These are phyloP conservation scores for Castanea sativa DNA, from an alignment of 306 rosid genomes.

Conservation along the genomic window DNA sequence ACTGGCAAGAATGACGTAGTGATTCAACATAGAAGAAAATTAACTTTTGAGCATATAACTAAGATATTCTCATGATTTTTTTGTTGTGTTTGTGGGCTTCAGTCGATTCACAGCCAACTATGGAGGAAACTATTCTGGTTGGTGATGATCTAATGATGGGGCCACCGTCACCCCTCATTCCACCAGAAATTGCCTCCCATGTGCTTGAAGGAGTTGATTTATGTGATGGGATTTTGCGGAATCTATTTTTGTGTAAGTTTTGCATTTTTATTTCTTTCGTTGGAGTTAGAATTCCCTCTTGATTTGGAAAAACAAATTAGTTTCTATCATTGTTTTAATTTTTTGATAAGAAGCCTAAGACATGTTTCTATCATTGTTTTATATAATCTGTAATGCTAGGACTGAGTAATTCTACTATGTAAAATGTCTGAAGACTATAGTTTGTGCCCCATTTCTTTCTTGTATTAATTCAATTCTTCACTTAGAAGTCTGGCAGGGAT, in stretches of 20 bases:
- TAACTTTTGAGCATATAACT: not conserved
- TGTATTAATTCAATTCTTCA: not conserved
- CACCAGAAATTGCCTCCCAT: conserved; percentile 89
- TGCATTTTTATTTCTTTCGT: not conserved
- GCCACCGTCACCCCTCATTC: conserved; percentile 89
- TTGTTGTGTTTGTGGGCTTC: conserved; percentile 31
- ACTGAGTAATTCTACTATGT: not conserved
- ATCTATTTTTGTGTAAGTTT: conserved; percentile 78
- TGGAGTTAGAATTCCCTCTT: not conserved
- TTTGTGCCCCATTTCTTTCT: not conserved
- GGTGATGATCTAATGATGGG: conserved; percentile 95
- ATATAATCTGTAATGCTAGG: not conserved
- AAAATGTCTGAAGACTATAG: not conserved
- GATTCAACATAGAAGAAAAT: not conserved
- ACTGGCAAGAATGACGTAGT: not conserved
- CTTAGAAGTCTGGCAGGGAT: not conserved
- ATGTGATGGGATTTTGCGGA: conserved; percentile 85
- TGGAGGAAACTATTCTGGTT: conserved; percentile 95
- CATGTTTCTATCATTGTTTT: conserved; percentile 6
- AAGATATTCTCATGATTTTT: not conserved
- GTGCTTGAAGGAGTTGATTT: conserved; percentile 85
- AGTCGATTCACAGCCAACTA: conserved; percentile 88
- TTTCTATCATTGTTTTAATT: conserved; percentile 1
- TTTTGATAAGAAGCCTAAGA: too few species aligned
- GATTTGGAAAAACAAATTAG: not conserved